These are phyloP conservation scores for Exophiala viscosa DNA, from an alignment of 2,329 filamentous ascomycete species.

Conservation along the genomic window DNA sequence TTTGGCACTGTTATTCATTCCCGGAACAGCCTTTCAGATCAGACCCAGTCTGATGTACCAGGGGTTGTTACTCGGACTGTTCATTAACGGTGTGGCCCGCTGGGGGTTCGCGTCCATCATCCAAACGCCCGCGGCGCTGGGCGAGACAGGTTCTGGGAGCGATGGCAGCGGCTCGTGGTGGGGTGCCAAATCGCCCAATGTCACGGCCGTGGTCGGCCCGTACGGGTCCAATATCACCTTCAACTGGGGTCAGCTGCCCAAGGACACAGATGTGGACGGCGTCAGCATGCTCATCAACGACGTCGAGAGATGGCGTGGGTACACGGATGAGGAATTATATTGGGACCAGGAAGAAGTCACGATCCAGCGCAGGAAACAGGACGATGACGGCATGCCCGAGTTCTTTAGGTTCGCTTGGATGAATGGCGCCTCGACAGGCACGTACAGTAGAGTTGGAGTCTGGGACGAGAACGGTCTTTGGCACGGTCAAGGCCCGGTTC, in stretches of 20 bases:
- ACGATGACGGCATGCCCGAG: conserved; percentile 32
- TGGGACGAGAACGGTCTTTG: conserved; percentile 28
- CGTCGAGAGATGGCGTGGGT: conserved; percentile 59
- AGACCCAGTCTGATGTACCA: conserved; percentile 81
- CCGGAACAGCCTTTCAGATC: conserved; percentile 84
- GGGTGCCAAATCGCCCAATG: conserved; percentile 48
- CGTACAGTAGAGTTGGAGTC: conserved; percentile 24
- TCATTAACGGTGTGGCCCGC: conserved; percentile 87
- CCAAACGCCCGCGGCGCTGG: conserved; percentile 70
- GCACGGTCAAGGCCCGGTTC: conserved; percentile 2
- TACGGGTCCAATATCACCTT: conserved; percentile 43
- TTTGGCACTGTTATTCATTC: conserved; percentile 77
- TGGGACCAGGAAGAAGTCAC: conserved; percentile 34
- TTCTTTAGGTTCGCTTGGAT: conserved; percentile 49
- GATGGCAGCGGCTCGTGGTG: conserved; percentile 43
- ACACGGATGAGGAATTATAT: conserved; percentile 47
- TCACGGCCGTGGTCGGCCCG: conserved; percentile 40
- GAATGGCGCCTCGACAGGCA: conserved; percentile 27
- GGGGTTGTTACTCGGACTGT: conserved; percentile 82
- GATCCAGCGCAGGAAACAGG: conserved; percentile 13
- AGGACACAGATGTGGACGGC: conserved; percentile 47
- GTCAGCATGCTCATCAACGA: conserved; percentile 61
- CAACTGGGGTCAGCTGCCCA: conserved; percentile 37
- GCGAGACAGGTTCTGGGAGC: conserved; percentile 46
- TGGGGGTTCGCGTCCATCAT: conserved; percentile 92